Conservation (phyloP, 73 alveolate species). For the Paramecium sonneborni region DNA sequence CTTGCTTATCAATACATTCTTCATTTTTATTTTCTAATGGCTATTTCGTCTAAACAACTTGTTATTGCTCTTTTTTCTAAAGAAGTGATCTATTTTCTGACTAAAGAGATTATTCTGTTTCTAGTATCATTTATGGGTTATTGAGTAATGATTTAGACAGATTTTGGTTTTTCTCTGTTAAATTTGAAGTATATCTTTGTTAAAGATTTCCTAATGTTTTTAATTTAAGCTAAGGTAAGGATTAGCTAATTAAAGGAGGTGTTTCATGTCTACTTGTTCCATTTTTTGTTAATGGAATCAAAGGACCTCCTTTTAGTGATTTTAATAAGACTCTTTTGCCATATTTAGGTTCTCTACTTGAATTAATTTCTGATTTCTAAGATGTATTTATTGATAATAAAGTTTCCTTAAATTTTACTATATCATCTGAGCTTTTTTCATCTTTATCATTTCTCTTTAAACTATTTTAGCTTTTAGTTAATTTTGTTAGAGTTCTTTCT, state of each 20-base stretch:
- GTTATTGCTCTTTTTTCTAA: not conserved
- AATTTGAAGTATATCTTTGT: not conserved
- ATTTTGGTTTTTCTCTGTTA: not conserved
- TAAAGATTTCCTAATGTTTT: constrained; percentile 8
- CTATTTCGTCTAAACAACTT: not conserved
- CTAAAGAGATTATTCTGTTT: not conserved
- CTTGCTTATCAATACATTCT: not conserved
- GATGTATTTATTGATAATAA: constrained; percentile 4
- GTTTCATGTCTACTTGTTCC: constrained; percentile 4
- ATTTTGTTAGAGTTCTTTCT: not conserved
- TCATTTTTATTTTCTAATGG: not conserved
- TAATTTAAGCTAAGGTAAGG: not conserved
- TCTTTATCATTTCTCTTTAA: not conserved
- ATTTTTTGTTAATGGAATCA: not conserved
- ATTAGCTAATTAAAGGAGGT: constrained; percentile 29
- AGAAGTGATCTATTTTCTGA: not conserved
- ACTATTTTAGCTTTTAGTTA: constrained; percentile 2
- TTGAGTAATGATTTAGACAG: not conserved
- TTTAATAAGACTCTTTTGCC: constrained; percentile 27
- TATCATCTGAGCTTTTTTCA: not conserved
- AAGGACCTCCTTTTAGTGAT: constrained; percentile 37
- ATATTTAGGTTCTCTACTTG: not conserved
- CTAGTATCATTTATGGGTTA: not conserved
- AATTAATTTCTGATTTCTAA: not conserved
- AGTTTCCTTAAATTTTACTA: not conserved